Conservation (phyloP, 495 filamentous ascomycete species). For the Trichoderma parareesei region DNA sequence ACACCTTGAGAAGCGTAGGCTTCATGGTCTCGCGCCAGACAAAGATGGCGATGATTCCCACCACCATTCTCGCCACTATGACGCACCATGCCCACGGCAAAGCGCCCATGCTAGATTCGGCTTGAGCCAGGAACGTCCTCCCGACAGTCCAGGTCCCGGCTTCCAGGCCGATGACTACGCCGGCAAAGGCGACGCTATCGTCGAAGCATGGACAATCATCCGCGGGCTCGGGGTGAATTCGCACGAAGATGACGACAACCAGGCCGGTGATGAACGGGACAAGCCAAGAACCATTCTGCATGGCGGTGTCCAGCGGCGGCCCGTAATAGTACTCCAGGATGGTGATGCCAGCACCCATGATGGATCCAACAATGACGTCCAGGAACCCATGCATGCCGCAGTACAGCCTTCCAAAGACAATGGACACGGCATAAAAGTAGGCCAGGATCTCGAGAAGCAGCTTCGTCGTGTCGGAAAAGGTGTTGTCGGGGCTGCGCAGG, state of each 20-base stretch:
- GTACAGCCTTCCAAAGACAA: slow-evolving; percentile 83
- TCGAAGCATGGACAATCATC: slow-evolving; percentile 98
- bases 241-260: slow-evolving; percentile 63
- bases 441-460: slow-evolving; percentile 55
- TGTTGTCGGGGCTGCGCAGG: slow-evolving; percentile 48
- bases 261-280: slow-evolving; percentile 53
- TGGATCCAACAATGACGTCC: slow-evolving; percentile 72
- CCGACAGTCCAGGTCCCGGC: slow-evolving; percentile 74
- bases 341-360: slow-evolving; percentile 59
- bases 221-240: slow-evolving; percentile 90
- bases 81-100: slow-evolving; percentile 56
- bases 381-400: slow-evolving; percentile 98
- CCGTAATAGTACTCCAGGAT: slow-evolving; percentile 66
- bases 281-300: slow-evolving; percentile 47
- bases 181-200: slow-evolving; percentile 89
- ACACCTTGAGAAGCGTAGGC: slow-evolving; percentile 61
- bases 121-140: slow-evolving; percentile 41
- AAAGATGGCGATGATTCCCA: slow-evolving; percentile 78
- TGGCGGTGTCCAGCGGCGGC: slow-evolving; percentile 55
- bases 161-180: slow-evolving; percentile 75
- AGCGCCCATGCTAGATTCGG: slow-evolving; percentile 45
- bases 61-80: slow-evolving; percentile 54
- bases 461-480: slow-evolving; percentile 42
- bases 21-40: slow-evolving; percentile 85
- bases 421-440: slow-evolving; percentile 82